Evolutionary conservation across 83 land plant genomes (phyloP), one percentile per base, ranked within the genome.

Genomic region (Thuja plicata): DNA sequence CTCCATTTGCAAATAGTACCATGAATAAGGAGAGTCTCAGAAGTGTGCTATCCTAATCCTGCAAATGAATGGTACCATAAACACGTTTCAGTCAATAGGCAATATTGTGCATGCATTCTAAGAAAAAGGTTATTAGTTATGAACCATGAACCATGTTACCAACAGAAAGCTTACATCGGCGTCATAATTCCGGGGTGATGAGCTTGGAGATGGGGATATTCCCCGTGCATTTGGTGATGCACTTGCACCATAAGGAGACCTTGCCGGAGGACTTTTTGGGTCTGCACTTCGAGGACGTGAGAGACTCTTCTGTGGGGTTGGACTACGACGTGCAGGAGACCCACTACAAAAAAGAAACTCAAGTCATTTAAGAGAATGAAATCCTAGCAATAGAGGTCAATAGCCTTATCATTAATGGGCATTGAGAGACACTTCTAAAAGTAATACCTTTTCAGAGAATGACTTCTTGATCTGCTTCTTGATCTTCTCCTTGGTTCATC

Each of bases 401-500:
- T 66, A 66, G 32, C 2, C 5, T 35, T 34, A 17, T 37, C 82
- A 78, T 5, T 17, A 37, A 38, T 15, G 15, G 16, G 45, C 5
- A 16, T 17, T 38, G 19, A 8, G 43, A 76, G 21, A 78, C 27
- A 19, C 7, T 78, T 7, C 82, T 78, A 19, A 43, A 16, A 60
- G 12, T 2, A 86, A 0, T 60, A 89, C 92, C 92, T 91, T 11
- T 46, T 86, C 43, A 41, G 52, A 87, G 94, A 92, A 38, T 87
- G 90, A 79, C 95, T 93, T n/a, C 91, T 87, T 48, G 86, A 50
- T n/a, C 93, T 88, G 40, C 93, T 91, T n/a, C 90, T 88, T 34
- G 87, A 32, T 43, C 93, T 89, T 62, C 92, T 91, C n/a, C 85
- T 45, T 15, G 54, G 73, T 27, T 91, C 94, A 87, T 93, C 93